Percentiles rank a stretch among this genome's conserved stretches.
Evolutionary conservation across 345 rosid species (phyloP).

Genomic region (Punica granatum): DNA sequence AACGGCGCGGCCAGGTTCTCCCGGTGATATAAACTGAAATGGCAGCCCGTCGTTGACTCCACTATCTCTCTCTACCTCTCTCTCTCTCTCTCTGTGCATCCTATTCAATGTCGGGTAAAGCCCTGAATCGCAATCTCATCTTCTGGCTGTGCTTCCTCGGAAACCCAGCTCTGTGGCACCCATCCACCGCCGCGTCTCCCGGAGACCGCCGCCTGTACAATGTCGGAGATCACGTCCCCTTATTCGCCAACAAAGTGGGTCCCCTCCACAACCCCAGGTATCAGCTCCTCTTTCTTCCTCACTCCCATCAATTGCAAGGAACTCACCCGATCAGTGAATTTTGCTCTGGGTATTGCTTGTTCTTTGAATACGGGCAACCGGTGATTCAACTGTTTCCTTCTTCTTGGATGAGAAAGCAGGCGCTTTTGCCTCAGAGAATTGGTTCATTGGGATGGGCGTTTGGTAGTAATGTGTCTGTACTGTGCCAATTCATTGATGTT

Average conservation of each 20-base stretch:
- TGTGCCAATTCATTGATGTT: background rate
- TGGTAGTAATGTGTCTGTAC: background rate
- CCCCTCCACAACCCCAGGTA: slow-evolving; percentile 82
- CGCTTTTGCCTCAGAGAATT: no score
- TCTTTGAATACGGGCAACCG: background rate
- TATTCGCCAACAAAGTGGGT: slow-evolving; percentile 71
- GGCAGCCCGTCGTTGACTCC: slow-evolving; percentile 7
- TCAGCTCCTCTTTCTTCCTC: background rate
- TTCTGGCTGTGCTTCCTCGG: slow-evolving; percentile 4
- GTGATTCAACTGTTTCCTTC: background rate
- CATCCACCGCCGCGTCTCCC: slow-evolving; percentile 22
- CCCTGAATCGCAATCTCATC: slow-evolving; percentile 1
- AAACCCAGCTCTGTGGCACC: slow-evolving; percentile 5
- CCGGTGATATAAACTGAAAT: background rate
- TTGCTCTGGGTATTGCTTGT: background rate
- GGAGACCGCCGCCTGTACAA: slow-evolving; percentile 37
- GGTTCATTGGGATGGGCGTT: background rate
- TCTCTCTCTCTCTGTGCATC: background rate
- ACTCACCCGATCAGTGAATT: background rate
- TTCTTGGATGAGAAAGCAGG: background rate
- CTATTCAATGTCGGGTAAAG: background rate
- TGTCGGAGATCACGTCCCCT: slow-evolving; percentile 60
- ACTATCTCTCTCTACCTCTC: background rate
- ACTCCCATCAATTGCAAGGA: background rate
- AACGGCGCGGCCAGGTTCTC: background rate